phyloP scores from a whole-genome alignment of 305 asterid genomes.

The Solanum hybrid region DNA sequence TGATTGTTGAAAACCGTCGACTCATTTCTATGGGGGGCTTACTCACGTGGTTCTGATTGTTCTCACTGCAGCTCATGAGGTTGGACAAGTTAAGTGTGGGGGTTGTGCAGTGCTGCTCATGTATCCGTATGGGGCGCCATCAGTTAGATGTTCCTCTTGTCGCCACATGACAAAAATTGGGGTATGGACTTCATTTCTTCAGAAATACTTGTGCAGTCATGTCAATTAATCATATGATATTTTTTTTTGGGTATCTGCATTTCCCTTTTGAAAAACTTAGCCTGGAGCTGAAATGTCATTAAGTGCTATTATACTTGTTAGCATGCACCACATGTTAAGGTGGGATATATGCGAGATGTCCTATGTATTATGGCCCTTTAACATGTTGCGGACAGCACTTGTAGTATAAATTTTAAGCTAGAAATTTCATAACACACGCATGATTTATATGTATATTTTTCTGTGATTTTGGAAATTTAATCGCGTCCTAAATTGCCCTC shows the following conservation, averaged over 20 bases:
- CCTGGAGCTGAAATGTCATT: neutral
- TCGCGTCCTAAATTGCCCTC: neutral
- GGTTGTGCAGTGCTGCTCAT: slow-evolving; percentile 72
- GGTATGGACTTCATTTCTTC: slow-evolving; percentile 35
- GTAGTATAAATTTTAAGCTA: neutral
- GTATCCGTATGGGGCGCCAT: slow-evolving; percentile 75
- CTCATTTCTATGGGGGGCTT: neutral
- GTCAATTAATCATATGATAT: neutral
- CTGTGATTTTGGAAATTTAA: neutral
- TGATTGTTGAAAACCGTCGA: neutral
- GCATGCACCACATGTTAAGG: neutral
- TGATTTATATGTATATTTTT: neutral
- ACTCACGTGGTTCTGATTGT: neutral
- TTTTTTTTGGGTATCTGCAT: neutral
- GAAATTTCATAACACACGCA: neutral
- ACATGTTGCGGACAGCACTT: neutral
- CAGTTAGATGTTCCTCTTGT: slow-evolving; percentile 78
- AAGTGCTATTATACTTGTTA: neutral
- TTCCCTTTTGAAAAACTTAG: neutral
- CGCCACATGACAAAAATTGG: slow-evolving; percentile 63
- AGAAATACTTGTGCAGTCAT: neutral
- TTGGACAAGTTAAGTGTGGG: slow-evolving; percentile 85
- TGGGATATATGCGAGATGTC: neutral
- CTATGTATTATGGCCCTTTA: neutral
- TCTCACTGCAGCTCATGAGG: slow-evolving; percentile 58